phyloP scores from a whole-genome alignment of 371 early-diverging fungal species.

The Mucor ambiguus region DNA sequence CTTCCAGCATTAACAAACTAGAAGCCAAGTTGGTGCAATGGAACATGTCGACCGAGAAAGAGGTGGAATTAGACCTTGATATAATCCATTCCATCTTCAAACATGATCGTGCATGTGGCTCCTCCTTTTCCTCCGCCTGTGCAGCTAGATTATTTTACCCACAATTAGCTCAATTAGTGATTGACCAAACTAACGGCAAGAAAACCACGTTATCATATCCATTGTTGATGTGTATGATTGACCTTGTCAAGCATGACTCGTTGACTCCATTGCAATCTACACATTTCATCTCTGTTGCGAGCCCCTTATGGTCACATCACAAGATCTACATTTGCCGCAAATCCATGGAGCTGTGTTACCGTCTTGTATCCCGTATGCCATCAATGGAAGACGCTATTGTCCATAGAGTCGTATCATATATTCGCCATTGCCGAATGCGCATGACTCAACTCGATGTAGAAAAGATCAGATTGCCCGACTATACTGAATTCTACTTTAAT shows the following conservation, averaged over 20 bases:
- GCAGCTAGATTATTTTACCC: not conserved
- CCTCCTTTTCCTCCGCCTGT: constrained; percentile 1
- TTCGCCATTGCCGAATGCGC: not conserved
- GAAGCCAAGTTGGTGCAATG: not conserved
- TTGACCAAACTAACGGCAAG: not conserved
- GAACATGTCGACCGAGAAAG: not conserved
- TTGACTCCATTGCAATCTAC: not conserved
- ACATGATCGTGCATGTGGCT: constrained; percentile 10
- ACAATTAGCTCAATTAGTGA: not conserved
- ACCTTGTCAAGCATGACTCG: constrained; percentile 12
- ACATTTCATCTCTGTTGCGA: not conserved
- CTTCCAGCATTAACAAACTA: not conserved
- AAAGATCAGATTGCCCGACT: constrained; percentile 8
- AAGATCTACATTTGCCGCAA: constrained; percentile 15
- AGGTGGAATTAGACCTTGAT: not conserved
- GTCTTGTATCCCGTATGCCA: not conserved
- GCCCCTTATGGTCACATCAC: constrained; percentile 8
- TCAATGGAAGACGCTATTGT: not conserved
- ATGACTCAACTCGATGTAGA: constrained; percentile 5
- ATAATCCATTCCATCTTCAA: constrained; percentile 14
- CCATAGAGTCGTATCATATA: not conserved
- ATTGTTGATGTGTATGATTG: constrained; percentile 14
- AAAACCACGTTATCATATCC: constrained; percentile 3
- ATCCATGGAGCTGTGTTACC: constrained; percentile 18
- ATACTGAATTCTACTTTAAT: constrained; percentile 23